Evolutionary conservation across 345 rosid genomes (phyloP).

Genomic region (Garcia nutans): DNA sequence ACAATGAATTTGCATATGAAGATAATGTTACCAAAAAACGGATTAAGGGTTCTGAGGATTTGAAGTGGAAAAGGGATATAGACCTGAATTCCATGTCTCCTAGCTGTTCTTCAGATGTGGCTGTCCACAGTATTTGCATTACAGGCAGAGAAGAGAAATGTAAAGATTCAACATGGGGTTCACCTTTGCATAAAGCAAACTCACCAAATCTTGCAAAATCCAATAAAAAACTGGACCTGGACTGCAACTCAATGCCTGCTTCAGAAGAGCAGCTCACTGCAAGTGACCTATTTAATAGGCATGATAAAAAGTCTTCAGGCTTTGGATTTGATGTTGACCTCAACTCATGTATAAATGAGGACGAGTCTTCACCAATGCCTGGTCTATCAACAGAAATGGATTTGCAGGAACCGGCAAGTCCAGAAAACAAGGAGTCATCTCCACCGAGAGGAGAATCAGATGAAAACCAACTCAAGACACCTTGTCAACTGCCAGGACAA

Average conservation of each 20-base stretch:
- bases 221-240: not conserved
- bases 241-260: conserved; percentile 13
- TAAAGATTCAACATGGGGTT: conserved; percentile 9
- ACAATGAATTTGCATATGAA: conserved; percentile 6
- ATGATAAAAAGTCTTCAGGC: not conserved
- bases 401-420: conserved; percentile 37
- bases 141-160: conserved; percentile 19
- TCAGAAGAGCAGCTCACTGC: conserved; percentile 12
- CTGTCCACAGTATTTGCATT: conserved; percentile 1
- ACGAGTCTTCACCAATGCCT: conserved; percentile 18
- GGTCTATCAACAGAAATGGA: conserved; percentile 17
- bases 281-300: conserved; percentile 15
- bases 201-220: not conserved
- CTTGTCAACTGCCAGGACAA: conserved; percentile 17
- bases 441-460: conserved; percentile 41
- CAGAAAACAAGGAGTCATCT: conserved; percentile 46
- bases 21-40: not conserved
- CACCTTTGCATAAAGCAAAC: conserved; percentile 1
- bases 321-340: conserved; percentile 24
- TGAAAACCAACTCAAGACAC: conserved; percentile 34
- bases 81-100: conserved; percentile 20
- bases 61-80: conserved; percentile 3
- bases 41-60: conserved; percentile 5
- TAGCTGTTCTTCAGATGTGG: conserved; percentile 15
- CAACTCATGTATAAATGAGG: conserved; percentile 25